Base-by-base conservation (phyloP, 345 rosid genomes). In the Pistacia integerrima region DNA sequence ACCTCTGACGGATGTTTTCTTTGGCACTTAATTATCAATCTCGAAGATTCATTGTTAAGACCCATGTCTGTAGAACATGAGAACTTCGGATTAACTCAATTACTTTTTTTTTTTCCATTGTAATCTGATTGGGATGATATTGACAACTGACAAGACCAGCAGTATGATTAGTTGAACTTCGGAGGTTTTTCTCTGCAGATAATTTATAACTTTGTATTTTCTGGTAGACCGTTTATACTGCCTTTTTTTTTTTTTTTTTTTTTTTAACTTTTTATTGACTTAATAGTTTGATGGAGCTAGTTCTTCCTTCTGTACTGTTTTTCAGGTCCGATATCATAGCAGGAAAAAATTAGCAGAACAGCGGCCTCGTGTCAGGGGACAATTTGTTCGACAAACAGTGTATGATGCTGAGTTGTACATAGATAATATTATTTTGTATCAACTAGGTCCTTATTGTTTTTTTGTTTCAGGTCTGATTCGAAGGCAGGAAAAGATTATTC, bases 241-340 rank as follows among this genome's bases (percentile, higher is more conserved):
- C 12, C 69, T 48, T 36, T 63, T 14, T n/a, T 62, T 59, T 28
- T 63, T 14, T n/a, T 62, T 59, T 28, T 71, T 35, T 22, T 70
- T 41, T 38, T 41, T 57, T n/a, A 36, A 38, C 54, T 70, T 5
- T 18, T 9, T 28, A 4, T 35, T 54, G 36, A 5, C 67, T 56
- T 14, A 67, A 12, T 35, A 25, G 16, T 41, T 28, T 52, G 65
- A 54, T 8, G 18, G n/a, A 22, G 13, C 18, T 4, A 8, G 22
- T 44, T 33, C 51, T 55, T 67, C 8, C 22, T 22, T 68, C 35
- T 36, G 5, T 55, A 11, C 36, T 33, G 41, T 55, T 74, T 70
- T 85, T 72, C 87, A 92, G 92, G 97, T 90, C 13, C 86, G 88
- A 69, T 90, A 86, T 57, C 84, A 90, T 67, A 92, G 90, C 84